Percentiles rank a stretch among this genome's conserved stretches.
Evolutionary conservation across 164 flowering plant species (phyloP).

Genomic region (Kingdonia uniflora): DNA sequence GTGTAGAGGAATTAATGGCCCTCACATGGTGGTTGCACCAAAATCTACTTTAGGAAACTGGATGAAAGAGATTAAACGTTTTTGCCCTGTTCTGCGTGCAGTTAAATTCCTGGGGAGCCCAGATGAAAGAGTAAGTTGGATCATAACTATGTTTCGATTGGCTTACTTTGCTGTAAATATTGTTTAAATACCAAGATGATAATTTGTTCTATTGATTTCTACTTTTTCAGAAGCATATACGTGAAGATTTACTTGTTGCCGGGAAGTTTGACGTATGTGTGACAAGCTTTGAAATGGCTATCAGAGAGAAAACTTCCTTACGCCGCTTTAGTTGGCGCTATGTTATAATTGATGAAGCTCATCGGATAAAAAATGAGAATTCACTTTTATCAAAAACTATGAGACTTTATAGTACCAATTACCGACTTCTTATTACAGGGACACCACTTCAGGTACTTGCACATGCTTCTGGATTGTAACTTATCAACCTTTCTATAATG

Average conservation of each 20-base stretch:
- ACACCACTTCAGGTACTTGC: constrained; percentile 92
- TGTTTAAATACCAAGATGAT: neutral
- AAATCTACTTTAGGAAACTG: constrained; percentile 99
- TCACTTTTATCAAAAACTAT: constrained; percentile 98
- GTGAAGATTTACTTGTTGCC: constrained; percentile 77
- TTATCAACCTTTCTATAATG: too few species aligned
- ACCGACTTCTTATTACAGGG: constrained; percentile 92
- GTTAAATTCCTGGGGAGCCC: constrained; percentile 98
- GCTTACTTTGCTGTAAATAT: too few species aligned
- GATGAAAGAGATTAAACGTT: constrained; percentile 96
- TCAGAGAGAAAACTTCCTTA: constrained; percentile 76
- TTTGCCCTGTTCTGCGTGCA: constrained; percentile 87
- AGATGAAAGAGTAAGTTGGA: constrained; percentile 71
- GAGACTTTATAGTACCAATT: constrained; percentile 87
- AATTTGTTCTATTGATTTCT: constrained; percentile 2
- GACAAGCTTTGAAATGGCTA: constrained; percentile 99
- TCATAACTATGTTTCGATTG: too few species aligned
- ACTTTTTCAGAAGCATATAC: constrained; percentile 70
- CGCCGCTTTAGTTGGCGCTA: constrained; percentile 99
- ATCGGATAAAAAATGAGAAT: constrained; percentile 97
- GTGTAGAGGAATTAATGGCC: constrained; percentile 94
- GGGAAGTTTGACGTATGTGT: constrained; percentile 99
- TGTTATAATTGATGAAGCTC: constrained; percentile 98
- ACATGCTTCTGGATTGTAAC: neutral
- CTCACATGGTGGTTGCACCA: constrained; percentile 99